A percentile compares a stretch with the other conserved stretches of the same genome.
Conservation (phyloP, 2,329 filamentous ascomycete genomes). For the Ophiocordyceps sinensis region DNA sequence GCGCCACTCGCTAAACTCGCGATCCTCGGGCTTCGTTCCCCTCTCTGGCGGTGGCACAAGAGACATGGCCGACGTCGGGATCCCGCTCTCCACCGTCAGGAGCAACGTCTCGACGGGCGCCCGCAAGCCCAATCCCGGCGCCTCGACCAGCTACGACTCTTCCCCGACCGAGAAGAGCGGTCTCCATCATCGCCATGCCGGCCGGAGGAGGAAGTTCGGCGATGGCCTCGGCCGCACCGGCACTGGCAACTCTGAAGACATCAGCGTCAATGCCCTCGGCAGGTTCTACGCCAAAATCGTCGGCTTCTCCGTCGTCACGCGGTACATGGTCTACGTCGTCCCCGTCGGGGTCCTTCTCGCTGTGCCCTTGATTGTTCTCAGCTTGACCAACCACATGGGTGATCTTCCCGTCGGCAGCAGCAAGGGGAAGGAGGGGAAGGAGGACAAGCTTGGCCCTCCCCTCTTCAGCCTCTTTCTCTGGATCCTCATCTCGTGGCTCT, state of each 20-base stretch:
- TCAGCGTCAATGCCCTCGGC: slow-evolving; percentile 50
- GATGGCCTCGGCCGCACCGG: slow-evolving; percentile 24
- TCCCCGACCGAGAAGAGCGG: slow-evolving; percentile 28
- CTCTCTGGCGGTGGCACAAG: slow-evolving; percentile 15
- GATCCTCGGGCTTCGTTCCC: slow-evolving; percentile 26
- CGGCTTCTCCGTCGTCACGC: slow-evolving; percentile 45
- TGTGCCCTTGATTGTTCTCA: slow-evolving; percentile 43
- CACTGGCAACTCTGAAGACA: slow-evolving; percentile 33
- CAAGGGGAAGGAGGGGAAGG: slow-evolving; percentile 2
- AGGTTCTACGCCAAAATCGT: slow-evolving; percentile 50
- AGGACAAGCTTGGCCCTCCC: slow-evolving; percentile 22
- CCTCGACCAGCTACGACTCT: slow-evolving; percentile 15
- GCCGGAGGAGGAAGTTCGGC: slow-evolving; percentile 35
- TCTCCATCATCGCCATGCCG: slow-evolving; percentile 20
- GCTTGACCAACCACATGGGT: slow-evolving; percentile 24
- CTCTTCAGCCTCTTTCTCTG: slow-evolving; percentile 52
- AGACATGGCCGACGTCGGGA: slow-evolving; percentile 24
- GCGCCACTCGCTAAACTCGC: slow-evolving; percentile 7
- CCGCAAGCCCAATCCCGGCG: slow-evolving; percentile 25
- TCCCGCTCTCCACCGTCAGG: slow-evolving; percentile 40
- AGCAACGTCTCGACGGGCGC: slow-evolving; percentile 41
- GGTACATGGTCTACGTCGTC: slow-evolving; percentile 54
- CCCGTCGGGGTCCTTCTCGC: slow-evolving; percentile 48
- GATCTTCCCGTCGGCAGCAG: slow-evolving; percentile 22
- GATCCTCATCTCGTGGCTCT: slow-evolving; percentile 55